phyloP scores from a whole-genome alignment of 2,329 filamentous ascomycete genomes.

The Fonsecaea monophora region DNA sequence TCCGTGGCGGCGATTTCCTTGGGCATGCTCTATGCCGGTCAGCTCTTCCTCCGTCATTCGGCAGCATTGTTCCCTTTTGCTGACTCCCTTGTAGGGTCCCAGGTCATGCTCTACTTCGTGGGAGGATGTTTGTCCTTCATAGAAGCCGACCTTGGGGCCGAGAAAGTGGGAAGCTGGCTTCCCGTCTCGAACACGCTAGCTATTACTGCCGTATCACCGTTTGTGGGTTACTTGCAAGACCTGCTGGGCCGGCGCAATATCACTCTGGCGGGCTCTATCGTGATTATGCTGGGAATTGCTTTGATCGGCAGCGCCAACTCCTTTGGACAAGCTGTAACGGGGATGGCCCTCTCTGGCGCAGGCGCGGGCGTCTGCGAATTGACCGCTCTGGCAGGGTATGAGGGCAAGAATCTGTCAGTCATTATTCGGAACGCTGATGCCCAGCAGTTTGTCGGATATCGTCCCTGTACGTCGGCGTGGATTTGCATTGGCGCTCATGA shows the following conservation, averaged over 20 bases:
- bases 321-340: slow-evolving; percentile 20
- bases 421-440: neutral
- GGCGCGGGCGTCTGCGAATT: slow-evolving; percentile 31
- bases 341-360: slow-evolving; percentile 16
- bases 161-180: slow-evolving; percentile 18
- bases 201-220: slow-evolving; percentile 25
- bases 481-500: slow-evolving; percentile 22
- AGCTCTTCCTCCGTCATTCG: neutral
- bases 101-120: slow-evolving; percentile 26
- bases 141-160: slow-evolving; percentile 11
- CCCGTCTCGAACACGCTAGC: slow-evolving; percentile 25
- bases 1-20: slow-evolving; percentile 6
- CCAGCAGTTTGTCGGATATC: slow-evolving; percentile 25
- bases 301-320: slow-evolving; percentile 17
- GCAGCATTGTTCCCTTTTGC: neutral
- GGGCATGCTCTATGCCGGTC: slow-evolving; percentile 1
- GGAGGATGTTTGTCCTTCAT: slow-evolving; percentile 28
- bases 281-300: slow-evolving; percentile 23
- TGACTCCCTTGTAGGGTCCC: slow-evolving; percentile 14
- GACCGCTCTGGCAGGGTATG: slow-evolving; percentile 31
- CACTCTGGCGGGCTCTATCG: slow-evolving; percentile 20
- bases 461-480: slow-evolving; percentile 32
- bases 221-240: slow-evolving; percentile 29
- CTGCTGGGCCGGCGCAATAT: slow-evolving; percentile 28
- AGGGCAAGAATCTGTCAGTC: neutral